Evolutionary conservation across 805 yeast genomes (phyloP).

Genomic region (Kodamaea hsintzibuensis): DNA sequence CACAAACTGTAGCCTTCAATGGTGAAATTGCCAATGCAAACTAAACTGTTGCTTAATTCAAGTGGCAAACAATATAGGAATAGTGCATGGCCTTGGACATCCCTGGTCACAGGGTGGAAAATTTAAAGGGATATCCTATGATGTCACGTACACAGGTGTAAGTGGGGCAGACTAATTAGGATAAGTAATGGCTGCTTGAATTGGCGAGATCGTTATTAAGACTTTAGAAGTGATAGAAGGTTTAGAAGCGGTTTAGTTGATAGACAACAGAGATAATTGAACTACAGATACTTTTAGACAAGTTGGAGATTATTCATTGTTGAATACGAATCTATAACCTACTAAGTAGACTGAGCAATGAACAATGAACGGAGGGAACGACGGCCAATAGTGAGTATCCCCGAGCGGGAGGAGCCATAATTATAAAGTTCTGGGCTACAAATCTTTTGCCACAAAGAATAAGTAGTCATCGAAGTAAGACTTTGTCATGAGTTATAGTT

Average conservation of each 20-base stretch:
- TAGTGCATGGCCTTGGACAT: too few species aligned
- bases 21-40: too few species aligned
- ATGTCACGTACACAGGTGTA: background rate
- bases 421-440: background rate
- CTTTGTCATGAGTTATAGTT: background rate
- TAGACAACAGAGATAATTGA: too few species aligned
- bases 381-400: background rate
- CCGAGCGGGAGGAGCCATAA: background rate
- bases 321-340: too few species aligned
- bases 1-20: background rate
- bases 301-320: too few species aligned
- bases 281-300: too few species aligned
- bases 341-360: too few species aligned
- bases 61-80: background rate
- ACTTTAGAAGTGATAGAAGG: too few species aligned
- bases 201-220: background rate
- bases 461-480: background rate
- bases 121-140: background rate
- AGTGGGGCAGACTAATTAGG: background rate
- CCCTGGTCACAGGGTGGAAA: background rate
- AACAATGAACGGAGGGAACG: background rate
- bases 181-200: background rate
- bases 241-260: too few species aligned
- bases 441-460: background rate
- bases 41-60: too few species aligned